These are phyloP conservation scores for Ammopiptanthus mongolicus DNA, from an alignment of 306 rosid genomes.

Conservation along the genomic window DNA sequence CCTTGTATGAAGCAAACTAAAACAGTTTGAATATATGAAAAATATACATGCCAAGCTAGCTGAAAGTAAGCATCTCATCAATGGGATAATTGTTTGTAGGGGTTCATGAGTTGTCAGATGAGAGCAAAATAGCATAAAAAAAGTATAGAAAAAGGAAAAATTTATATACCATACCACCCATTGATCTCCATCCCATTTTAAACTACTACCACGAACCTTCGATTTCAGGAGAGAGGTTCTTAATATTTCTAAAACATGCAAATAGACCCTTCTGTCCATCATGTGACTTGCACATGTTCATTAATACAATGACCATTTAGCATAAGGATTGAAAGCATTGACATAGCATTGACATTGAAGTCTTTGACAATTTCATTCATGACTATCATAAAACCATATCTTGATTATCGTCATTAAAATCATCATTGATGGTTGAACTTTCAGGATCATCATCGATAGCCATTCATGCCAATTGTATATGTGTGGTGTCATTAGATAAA, in stretches of 20 bases:
- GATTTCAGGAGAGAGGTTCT: not conserved
- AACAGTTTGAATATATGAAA: too few species aligned
- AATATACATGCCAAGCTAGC: too few species aligned
- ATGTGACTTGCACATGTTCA: not conserved
- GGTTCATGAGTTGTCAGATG: slow-evolving; percentile 50
- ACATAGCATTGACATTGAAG: too few species aligned
- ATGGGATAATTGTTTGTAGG: slow-evolving; percentile 50
- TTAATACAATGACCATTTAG: not conserved
- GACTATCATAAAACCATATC: too few species aligned
- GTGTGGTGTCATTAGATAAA: too few species aligned
- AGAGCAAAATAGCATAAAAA: not conserved
- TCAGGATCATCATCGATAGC: too few species aligned
- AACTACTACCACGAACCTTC: not conserved
- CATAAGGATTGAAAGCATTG: not conserved
- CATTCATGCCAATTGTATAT: too few species aligned
- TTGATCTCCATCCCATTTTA: not conserved
- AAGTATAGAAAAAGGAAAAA: not conserved
- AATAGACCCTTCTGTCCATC: not conserved
- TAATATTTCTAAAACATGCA: not conserved
- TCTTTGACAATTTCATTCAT: too few species aligned
- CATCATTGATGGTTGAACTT: too few species aligned
- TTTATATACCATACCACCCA: not conserved
- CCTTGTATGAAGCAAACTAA: too few species aligned
- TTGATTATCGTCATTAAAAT: too few species aligned
- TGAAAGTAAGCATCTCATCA: too few species aligned